Base-by-base conservation (phyloP, 129 eudicot genomes). In the Lonicera japonica region DNA sequence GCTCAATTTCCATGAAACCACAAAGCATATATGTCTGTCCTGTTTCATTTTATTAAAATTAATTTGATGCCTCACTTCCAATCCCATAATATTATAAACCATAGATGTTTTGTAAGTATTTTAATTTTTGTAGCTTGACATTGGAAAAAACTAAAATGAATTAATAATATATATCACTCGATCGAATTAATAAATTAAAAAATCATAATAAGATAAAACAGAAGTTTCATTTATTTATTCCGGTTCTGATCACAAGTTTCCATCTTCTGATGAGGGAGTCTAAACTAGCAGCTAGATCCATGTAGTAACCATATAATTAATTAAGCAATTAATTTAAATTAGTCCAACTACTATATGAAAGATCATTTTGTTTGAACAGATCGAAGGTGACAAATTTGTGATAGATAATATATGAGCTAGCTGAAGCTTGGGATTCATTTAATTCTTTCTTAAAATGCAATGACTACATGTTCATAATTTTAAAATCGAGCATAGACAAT, bases 21-120 rank as follows among this genome's bases (percentile, higher is more conserved):
- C 34, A 58, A 64, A 54, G 81, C 55, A 70, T n/a, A n/a, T n/a
- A n/a, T 76, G 81, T 70, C 76, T 70, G 81, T 76, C 81, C 36
- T 1, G 54, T 22, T 65, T 76, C 47, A 64, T 70, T 59, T 58
- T n/a, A n/a, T n/a, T 15, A 70, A 59, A 48, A 54, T 39, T 24
- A 43, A 58, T 51, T 39, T 40, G 54, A 58, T 51, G 15, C 54
- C 21, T 61, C 73, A 70, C 73, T 53, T 51, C 43, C 64, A 59
- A 76, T 76, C 50, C 64, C 59, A 41, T 46, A 16, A 64, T 20
- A 41, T 58, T 36, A 6, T 39, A 45, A 57, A 57, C n/a, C 50
- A 43, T 43, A 43, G 5, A 43, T 43, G 36, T 11, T 29, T 56
- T 68, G 58, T 14, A 51, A 13, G 65, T 23, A 73, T 59, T 60